Conservation (phyloP, 768 basidiomycete genomes). For the Russula lepida region DNA sequence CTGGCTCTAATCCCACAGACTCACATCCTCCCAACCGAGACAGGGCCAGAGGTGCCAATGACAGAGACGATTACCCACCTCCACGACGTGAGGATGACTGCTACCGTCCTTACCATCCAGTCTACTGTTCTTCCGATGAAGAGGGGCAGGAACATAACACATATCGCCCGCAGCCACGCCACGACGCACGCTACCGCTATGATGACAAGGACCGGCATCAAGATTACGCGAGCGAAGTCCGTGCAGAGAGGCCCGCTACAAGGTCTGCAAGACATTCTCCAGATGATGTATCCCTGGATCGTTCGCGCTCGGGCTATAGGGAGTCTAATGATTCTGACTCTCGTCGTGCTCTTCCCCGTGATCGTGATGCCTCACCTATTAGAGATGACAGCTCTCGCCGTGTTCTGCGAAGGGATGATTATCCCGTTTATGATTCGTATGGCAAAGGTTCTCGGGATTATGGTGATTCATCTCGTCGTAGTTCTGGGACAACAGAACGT, state of each 20-base stretch:
- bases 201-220: slow-evolving; percentile 9
- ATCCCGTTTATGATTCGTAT: slow-evolving; percentile 13
- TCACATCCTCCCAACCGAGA: slow-evolving; percentile 8
- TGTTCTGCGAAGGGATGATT: slow-evolving; percentile 12
- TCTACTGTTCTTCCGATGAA: slow-evolving; percentile 12
- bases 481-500: slow-evolving; percentile 5
- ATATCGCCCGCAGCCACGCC: background rate
- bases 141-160: slow-evolving; percentile 9
- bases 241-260: background rate
- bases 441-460: slow-evolving; percentile 15
- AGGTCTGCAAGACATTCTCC: slow-evolving; percentile 5
- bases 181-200: slow-evolving; percentile 3
- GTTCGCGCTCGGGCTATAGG: slow-evolving; percentile 8
- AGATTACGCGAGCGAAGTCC: slow-evolving; percentile 5
- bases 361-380: slow-evolving; percentile 14
- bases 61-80: slow-evolving; percentile 4
- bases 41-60: slow-evolving; percentile 10
- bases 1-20: slow-evolving; percentile 6
- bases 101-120: slow-evolving; percentile 6
- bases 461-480: slow-evolving; percentile 10
- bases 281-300: slow-evolving; percentile 7
- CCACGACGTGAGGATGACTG: slow-evolving; percentile 12
- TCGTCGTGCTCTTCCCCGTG: slow-evolving; percentile 8
- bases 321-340: slow-evolving; percentile 8
- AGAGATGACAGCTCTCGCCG: slow-evolving; percentile 17